These are phyloP conservation scores for Clarireedia sp. DNA, from an alignment of 2,329 filamentous ascomycete species.

Conservation along the genomic window DNA sequence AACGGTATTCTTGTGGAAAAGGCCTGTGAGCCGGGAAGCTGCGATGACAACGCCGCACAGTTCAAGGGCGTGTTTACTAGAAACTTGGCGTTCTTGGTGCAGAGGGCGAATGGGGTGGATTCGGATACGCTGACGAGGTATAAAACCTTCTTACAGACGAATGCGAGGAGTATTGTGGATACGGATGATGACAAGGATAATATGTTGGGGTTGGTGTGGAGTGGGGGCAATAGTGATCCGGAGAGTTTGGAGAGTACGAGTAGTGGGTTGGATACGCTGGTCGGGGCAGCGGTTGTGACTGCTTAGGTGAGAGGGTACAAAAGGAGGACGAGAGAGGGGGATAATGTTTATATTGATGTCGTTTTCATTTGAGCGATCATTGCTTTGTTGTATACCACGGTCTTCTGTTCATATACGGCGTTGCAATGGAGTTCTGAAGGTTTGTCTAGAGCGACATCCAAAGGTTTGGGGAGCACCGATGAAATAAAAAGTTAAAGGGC, in stretches of 20 bases:
- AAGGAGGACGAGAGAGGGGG: not conserved
- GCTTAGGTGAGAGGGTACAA: not conserved
- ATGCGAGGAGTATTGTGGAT: not conserved
- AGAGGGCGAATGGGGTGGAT: constrained; percentile 14
- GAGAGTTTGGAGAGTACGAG: constrained; percentile 3
- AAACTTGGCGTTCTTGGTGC: constrained; percentile 52
- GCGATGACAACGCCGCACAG: constrained; percentile 43
- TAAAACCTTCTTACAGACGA: not conserved
- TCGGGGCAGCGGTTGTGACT: not conserved
- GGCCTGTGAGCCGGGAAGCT: constrained; percentile 41
- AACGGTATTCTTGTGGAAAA: constrained; percentile 44
- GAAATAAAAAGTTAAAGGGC: no score
- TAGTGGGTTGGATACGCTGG: constrained; percentile 8
- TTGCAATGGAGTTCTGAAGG: no score
- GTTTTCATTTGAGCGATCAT: not conserved
- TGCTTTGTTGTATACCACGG: no score
- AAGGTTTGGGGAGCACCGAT: no score
- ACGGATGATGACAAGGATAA: not conserved
- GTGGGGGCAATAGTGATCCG: not conserved
- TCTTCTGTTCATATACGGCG: no score
- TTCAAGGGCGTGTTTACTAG: constrained; percentile 68
- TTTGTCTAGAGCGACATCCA: no score
- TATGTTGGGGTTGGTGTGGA: constrained; percentile 9
- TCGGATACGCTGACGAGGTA: not conserved
- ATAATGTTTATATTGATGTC: not conserved